phyloP scores from a whole-genome alignment of 352 stramenopile genomes.

The Phytopythium vexans region DNA sequence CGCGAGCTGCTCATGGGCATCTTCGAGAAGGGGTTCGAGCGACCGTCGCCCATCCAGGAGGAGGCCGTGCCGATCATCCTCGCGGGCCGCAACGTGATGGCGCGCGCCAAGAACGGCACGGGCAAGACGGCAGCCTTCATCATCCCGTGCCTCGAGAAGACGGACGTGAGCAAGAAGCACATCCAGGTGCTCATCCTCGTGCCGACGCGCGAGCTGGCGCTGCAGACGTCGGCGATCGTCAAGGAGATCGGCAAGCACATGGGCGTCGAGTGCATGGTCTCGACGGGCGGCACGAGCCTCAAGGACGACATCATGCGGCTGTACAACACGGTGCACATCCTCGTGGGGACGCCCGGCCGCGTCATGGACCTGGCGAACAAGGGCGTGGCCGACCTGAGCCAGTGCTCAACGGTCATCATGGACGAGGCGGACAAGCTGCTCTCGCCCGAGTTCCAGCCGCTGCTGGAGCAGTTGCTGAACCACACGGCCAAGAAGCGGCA shows the following conservation, averaged over 20 bases:
- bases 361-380: slow-evolving; percentile 99
- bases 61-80: slow-evolving; percentile 99
- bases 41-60: slow-evolving; percentile 98
- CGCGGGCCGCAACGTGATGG: slow-evolving; percentile 97
- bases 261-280: slow-evolving; percentile 97
- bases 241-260: slow-evolving; percentile 99
- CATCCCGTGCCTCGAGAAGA: slow-evolving; percentile 99
- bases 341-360: slow-evolving; percentile 97
- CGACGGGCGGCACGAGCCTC: slow-evolving; percentile 97
- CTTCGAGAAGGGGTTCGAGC: slow-evolving; percentile 99
- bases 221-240: slow-evolving; percentile 98
- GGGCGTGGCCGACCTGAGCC: slow-evolving; percentile 95
- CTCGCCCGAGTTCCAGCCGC: slow-evolving; percentile 97
- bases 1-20: slow-evolving; percentile 99
- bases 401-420: slow-evolving; percentile 98
- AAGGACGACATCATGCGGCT: slow-evolving; percentile 99
- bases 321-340: slow-evolving; percentile 99
- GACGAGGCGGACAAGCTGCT: slow-evolving; percentile 99
- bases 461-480: slow-evolving; percentile 98
- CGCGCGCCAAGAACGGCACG: slow-evolving; percentile 98
- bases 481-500: slow-evolving; percentile 92
- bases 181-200: slow-evolving; percentile 99
- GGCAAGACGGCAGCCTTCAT: slow-evolving; percentile 99
- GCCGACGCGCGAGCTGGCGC: slow-evolving; percentile 97
- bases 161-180: slow-evolving; percentile 94